phyloP scores from a whole-genome alignment of 345 rosid species.

The Euphorbia lathyris region DNA sequence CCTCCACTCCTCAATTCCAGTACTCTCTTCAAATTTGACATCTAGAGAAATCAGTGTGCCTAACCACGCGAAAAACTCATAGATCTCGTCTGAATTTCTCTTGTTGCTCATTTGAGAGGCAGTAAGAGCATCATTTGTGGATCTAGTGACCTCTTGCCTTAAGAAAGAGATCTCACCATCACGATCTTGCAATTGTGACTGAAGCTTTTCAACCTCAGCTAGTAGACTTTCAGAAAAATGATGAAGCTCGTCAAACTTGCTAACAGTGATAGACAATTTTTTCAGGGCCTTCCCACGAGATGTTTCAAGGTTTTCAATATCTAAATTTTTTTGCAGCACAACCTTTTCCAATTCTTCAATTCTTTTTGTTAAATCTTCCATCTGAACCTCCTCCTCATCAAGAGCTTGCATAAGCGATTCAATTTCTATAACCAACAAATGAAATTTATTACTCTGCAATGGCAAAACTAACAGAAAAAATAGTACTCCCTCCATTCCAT shows the following conservation, averaged over 20 bases:
- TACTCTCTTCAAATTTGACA: constrained; percentile 37
- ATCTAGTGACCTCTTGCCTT: constrained; percentile 95
- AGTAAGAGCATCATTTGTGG: constrained; percentile 78
- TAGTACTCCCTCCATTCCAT: no score
- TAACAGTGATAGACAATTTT: constrained; percentile 76
- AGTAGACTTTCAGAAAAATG: constrained; percentile 76
- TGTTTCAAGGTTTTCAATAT: constrained; percentile 69
- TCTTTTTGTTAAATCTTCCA: constrained; percentile 71
- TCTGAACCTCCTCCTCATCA: constrained; percentile 91
- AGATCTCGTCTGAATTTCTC: constrained; percentile 53
- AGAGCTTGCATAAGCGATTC: constrained; percentile 96
- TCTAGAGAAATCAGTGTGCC: constrained; percentile 47
- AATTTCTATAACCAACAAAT: constrained; percentile 52
- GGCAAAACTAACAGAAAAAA: constrained; percentile 3
- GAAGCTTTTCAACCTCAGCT: constrained; percentile 83
- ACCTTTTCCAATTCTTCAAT: constrained; percentile 53
- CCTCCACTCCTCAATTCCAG: constrained; percentile 45
- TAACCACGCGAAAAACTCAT: constrained; percentile 60
- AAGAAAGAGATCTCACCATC: constrained; percentile 90
- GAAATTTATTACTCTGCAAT: constrained; percentile 7
- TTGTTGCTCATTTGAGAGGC: constrained; percentile 61
- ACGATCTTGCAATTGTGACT: constrained; percentile 76
- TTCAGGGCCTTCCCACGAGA: constrained; percentile 77
- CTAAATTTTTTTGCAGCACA: constrained; percentile 58
- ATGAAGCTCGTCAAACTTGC: constrained; percentile 94